Base-by-base conservation (phyloP, 108 stramenopile genomes). In the Nannochloropsis salina region DNA sequence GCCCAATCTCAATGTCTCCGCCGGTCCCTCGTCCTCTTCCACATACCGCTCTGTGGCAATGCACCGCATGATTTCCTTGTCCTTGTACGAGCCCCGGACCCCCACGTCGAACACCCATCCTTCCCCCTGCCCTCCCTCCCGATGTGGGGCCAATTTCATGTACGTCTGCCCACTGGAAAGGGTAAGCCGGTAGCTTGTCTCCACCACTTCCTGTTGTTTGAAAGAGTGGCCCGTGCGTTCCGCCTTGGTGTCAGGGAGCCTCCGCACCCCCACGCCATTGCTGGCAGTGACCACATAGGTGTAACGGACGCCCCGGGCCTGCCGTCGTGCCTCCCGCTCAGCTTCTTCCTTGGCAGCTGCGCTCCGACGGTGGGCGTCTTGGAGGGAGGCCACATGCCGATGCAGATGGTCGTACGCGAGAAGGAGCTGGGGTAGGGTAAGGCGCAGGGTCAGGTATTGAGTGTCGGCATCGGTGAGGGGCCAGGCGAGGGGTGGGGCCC, bases 1-100 rank as follows among this genome's bases (percentile, higher is more conserved):
- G 47, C 12, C 47, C 10, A 51, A 15, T 12, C 47, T 10, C 47
- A 51, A 10, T 10, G 0, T 15, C 10, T 51, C 47, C 15, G 10
- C 15, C 47, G 47, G 47, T 15, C 15, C 47, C 47, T 51, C 47
- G 12, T 51, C 47, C 47, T 51, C 47, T 15, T 51, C 47, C 47
- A 51, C 47, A 51, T 51, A 51, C 47, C 47, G 10, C 80, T 81
- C 80, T 9, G 80, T 31, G 12, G 21, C 21, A 21, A 81, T 81
- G 80, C 80, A 81, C 80, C 21, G 12, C 80, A 81, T 81, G 1
- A 81, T 81, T 9, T 20, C n/a, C 80, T 81, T 81, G n/a, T 81
- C 80, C 21, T 81, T 81, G 80, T 81, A 81, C 21, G 18, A n/a
- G n/a, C 80, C 80, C 20, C 80, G 80, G n/a, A 81, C 80, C 9